Evolutionary conservation across 768 basidiomycete genomes (phyloP), one percentile per base, ranked within the genome.

Genomic region (Chiua virens): DNA sequence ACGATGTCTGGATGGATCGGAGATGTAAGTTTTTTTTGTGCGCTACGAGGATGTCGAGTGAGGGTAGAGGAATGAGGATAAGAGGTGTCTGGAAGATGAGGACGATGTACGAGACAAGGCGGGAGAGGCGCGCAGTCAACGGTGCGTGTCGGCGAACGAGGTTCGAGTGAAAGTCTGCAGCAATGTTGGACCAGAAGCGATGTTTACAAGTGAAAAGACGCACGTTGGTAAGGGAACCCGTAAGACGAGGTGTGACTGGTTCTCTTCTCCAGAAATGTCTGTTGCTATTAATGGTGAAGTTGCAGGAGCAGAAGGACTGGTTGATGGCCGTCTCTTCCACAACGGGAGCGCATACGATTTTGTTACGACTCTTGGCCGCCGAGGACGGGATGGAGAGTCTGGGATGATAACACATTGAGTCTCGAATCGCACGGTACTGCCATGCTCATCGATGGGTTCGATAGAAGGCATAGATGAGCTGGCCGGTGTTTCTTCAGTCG

Each of bases 381-480:
- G 79, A 5, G 73, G 69, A 44, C 71, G 69, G 15, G 66, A 63
- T 1, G 61, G 58, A 15, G 60, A 64, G 45, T 86, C 80, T n/a
- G 88, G 88, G 49, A 91, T 90, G 59, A 91, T 77, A 5, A 87
- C 73, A 52, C 89, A 90, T 60, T 85, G 78, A 47, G 75, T 73
- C 72, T 90, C 81, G 69, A 91, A 91, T 49, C 88, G 79, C 5
- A 90, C 89, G 21, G 61, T 62, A 50, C 69, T 62, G 0, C 58
- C 55, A 9, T 18, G 57, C 35, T 67, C 69, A 21, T 56, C 60
- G 45, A 56, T 23, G n/a, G 52, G 45, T 5, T 55, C 57, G 22
- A 52, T 2, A 34, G 49, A 2, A 14, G 30, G 30, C 11, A 30
- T 8, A 2, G 28, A 8, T 30, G 28, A 4, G 25, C 25, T 21